Percentiles rank a stretch among this genome's conserved stretches.
Evolutionary conservation across 495 filamentous ascomycete species (phyloP).

Genomic region (Oidiodendron maius): DNA sequence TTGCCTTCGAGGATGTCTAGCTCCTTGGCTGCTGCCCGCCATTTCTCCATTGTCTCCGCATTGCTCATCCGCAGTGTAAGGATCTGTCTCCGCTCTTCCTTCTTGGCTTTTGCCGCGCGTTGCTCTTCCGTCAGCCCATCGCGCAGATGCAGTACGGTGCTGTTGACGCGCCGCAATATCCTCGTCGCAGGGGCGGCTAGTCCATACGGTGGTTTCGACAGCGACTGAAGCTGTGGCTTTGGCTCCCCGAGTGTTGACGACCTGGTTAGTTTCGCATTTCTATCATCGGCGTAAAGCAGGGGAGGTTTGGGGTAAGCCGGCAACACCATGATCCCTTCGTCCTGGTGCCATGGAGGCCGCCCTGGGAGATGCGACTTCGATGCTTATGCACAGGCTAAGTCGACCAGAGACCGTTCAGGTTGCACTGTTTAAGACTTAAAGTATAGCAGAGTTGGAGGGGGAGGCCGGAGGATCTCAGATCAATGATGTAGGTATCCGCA

Average conservation of each 20-base stretch:
- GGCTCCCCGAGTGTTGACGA: background rate
- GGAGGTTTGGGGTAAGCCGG: conserved; percentile 14
- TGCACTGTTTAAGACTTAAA: too few relatives aligned
- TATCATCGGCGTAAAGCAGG: conserved; percentile 11
- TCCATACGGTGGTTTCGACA: background rate
- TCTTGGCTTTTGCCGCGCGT: conserved; percentile 38
- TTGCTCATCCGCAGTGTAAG: conserved; percentile 56
- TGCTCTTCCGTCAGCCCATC: conserved; percentile 53
- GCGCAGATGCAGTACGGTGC: conserved; percentile 41
- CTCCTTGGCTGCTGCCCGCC: conserved; percentile 64
- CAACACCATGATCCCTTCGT: conserved; percentile 14
- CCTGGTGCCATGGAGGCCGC: conserved; percentile 14
- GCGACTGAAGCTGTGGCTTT: background rate
- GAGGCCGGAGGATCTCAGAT: too few relatives aligned
- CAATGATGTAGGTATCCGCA: too few relatives aligned
- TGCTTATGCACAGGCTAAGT: too few relatives aligned
- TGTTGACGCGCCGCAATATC: conserved; percentile 28
- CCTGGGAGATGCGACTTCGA: background rate
- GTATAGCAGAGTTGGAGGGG: too few relatives aligned
- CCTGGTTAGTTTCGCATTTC: conserved; percentile 1
- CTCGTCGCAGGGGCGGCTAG: conserved; percentile 15
- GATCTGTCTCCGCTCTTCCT: conserved; percentile 57
- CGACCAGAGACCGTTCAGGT: too few relatives aligned
- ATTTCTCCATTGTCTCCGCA: conserved; percentile 57
- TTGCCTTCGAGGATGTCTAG: conserved; percentile 78